A percentile compares a stretch with the other conserved stretches of the same genome.
Evolutionary conservation across 176 grass and related monocot species (phyloP).

Genomic region (Zea mays): Zm-B73-REFERENCE-NAM-5.0 NC_050096.1:54070001-54070500

Average conservation of each 20-base stretch:
- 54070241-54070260: constrained; percentile 44
- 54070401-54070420: constrained; percentile 63
- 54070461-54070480: constrained; percentile 79
- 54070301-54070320: neutral
- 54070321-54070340: constrained; percentile 72
- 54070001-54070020: constrained; percentile 44
- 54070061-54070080: constrained; percentile 35
- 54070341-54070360: constrained; percentile 94
- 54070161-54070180: constrained; percentile 96
- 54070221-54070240: constrained; percentile 90
- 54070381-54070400: constrained; percentile 80
- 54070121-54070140: constrained; percentile 52
- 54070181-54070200: constrained; percentile 67
- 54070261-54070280: constrained; percentile 1
- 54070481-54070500: constrained; percentile 65
- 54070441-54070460: constrained; percentile 86
- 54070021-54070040: constrained; percentile 44
- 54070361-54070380: constrained; percentile 99
- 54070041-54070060: constrained; percentile 55
- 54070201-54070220: constrained; percentile 89
- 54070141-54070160: constrained; percentile 96
- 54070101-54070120: constrained; percentile 12
- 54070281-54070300: constrained; percentile 3
- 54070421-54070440: constrained; percentile 74
- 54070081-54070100: constrained; percentile 5